These are phyloP conservation scores for Colletotrichum plurivorum DNA, from an alignment of 2,329 filamentous ascomycete genomes.

Conservation along the genomic window DNA sequence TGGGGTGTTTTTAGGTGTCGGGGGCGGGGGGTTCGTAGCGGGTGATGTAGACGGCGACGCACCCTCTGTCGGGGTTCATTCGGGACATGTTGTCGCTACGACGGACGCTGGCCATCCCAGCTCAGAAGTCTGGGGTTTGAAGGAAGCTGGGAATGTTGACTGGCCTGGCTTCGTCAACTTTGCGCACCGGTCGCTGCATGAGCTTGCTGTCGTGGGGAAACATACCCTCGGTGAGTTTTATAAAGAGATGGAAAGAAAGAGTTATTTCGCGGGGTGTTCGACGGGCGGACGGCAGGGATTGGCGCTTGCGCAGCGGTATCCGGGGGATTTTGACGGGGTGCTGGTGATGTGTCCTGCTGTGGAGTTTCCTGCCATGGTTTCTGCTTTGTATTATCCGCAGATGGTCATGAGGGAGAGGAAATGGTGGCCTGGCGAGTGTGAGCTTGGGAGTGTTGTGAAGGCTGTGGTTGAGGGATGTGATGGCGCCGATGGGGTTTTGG, in stretches of 20 bases:
- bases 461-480: conserved; percentile 58
- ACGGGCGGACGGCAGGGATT: conserved; percentile 72
- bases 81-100: conserved; percentile 44
- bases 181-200: conserved; percentile 17
- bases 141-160: conserved; percentile 30
- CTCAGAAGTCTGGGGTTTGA: conserved; percentile 39
- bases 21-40: conserved; percentile 48
- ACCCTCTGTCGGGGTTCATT: conserved; percentile 50
- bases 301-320: conserved; percentile 67
- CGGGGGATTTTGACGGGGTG: conserved; percentile 71
- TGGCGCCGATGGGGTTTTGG: conserved; percentile 59
- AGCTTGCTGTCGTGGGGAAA: conserved; percentile 64
- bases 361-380: conserved; percentile 38
- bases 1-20: conserved; percentile 46
- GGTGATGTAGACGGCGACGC: conserved; percentile 35
- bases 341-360: conserved; percentile 62
- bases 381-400: conserved; percentile 14
- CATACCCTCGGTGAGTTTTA: conserved; percentile 63
- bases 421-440: conserved; percentile 18
- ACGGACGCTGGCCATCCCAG: conserved; percentile 44
- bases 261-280: conserved; percentile 71
- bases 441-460: conserved; percentile 52
- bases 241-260: conserved; percentile 52
- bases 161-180: conserved; percentile 14
- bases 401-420: conserved; percentile 1